These are phyloP conservation scores for Acacia concinna DNA, from an alignment of 331 rosid species.

Conservation along the genomic window DNA sequence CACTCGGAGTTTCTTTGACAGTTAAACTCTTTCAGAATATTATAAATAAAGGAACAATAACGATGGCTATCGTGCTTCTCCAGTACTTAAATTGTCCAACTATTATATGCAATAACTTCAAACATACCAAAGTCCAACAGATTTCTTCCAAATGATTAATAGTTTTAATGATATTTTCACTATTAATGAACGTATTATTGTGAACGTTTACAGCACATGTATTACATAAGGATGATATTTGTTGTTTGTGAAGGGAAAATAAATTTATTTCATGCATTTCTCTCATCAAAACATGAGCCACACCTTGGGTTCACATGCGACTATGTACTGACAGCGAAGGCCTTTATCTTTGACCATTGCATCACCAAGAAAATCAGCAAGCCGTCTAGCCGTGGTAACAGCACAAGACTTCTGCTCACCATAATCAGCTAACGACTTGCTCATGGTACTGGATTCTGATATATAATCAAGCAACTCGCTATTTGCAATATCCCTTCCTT, in stretches of 20 bases:
- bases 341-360: slow-evolving; percentile 98
- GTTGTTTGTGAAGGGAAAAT: slow-evolving; percentile 7
- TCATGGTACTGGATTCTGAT: slow-evolving; percentile 99
- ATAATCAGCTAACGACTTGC: slow-evolving; percentile 95
- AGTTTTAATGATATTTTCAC: background rate
- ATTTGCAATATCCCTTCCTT: slow-evolving; percentile 88
- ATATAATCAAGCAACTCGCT: slow-evolving; percentile 95
- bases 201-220: background rate
- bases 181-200: background rate
- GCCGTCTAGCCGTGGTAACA: slow-evolving; percentile 95
- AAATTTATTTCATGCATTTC: slow-evolving; percentile 18
- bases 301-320: slow-evolving; percentile 98
- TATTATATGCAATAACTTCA: background rate
- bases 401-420: slow-evolving; percentile 95
- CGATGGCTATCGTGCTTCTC: background rate
- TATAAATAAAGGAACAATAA: background rate
- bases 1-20: background rate
- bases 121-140: background rate
- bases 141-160: background rate
- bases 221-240: background rate
- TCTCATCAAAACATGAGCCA: background rate
- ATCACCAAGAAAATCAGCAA: slow-evolving; percentile 94
- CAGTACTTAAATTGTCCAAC: background rate
- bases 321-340: slow-evolving; percentile 88
- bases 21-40: slow-evolving; percentile 1